Evolutionary conservation across 352 stramenopile species (phyloP), one percentile per base, ranked within the genome.

Genomic region (Thalassiosira allenii): DNA sequence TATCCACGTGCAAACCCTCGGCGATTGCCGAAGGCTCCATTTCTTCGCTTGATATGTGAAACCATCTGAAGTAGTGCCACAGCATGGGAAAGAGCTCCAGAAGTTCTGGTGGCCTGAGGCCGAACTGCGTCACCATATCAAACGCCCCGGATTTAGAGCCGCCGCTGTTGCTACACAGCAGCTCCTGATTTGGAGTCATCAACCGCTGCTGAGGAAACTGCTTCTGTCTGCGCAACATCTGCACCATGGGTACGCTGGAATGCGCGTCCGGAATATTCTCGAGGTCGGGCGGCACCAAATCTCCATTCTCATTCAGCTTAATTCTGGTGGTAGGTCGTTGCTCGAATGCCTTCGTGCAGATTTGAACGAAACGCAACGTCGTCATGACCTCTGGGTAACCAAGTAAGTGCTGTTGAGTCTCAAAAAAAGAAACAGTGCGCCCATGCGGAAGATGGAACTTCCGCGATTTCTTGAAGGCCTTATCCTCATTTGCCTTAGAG

Each of bases 331-430:
- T 76, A 37, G 27, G 20, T 17, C 37, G 37, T 47, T 47, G 14
- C 49, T 79, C 57, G n/a, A 53, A 63, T 22, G 57, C 41, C 37
- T 56, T 51, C 23, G 57, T 79, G 11, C 12, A 41, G 20, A 71
- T 63, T 25, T 57, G 27, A 6, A 29, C 20, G 58, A 71, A 79
- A 2, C 64, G 57, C 5, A 71, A 29, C 8, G 43, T 79, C 20
- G 57, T 71, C 2, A 71, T 56, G 27, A 64, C 72, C n/a, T 81
- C 62, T 8, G 72, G 57, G 22, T 75, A 74, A 25, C 72, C 72
- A 25, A 81, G 41, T 25, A 70, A 34, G 27, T 56, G 43, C 37
- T 71, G 57, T 32, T 61, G n/a, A 1, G 54, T 40, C 49, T 79
- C 69, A 23, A 43, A 29, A 14, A 47, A 56, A 0, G 49, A 20